These are phyloP conservation scores for Xerocomus amazonicus DNA, from an alignment of 1,284 basidiomycete genomes.

Conservation along the genomic window DNA sequence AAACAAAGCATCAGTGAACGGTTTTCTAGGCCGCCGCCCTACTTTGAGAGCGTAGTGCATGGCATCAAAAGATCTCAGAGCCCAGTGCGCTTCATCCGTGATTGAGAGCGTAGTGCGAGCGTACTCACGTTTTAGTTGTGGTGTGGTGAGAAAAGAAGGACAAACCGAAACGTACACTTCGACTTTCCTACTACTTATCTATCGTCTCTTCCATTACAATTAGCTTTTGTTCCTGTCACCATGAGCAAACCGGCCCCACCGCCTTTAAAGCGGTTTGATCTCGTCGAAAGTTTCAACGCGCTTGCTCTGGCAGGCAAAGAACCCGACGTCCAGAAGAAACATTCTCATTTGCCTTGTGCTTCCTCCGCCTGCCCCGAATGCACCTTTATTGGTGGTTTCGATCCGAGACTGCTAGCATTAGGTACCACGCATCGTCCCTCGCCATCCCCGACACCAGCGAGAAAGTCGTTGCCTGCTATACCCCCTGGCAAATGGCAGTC, in stretches of 20 bases:
- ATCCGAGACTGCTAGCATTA: slow-evolving; percentile 9
- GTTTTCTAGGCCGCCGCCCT: slow-evolving; percentile 85
- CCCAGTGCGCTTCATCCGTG: slow-evolving; percentile 84
- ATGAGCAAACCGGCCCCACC: slow-evolving; percentile 24
- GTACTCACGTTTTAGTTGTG: no score
- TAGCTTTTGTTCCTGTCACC: slow-evolving; percentile 2
- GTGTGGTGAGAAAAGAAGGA: no score
- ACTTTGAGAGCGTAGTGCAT: slow-evolving; percentile 65
- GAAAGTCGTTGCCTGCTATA: slow-evolving; percentile 30
- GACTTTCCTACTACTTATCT: no score
- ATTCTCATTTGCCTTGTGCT: neutral
- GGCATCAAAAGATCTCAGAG: slow-evolving; percentile 69
- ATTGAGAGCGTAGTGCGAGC: no score
- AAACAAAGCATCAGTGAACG: slow-evolving; percentile 64
- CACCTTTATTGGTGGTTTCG: slow-evolving; percentile 34
- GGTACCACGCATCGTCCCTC: neutral
- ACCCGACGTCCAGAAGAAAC: slow-evolving; percentile 16
- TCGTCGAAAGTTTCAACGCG: slow-evolving; percentile 39
- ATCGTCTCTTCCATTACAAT: no score
- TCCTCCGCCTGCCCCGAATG: no score
- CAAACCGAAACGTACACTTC: no score
- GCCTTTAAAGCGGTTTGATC: slow-evolving; percentile 24
- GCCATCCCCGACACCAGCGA: neutral
- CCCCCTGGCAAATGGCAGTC: slow-evolving; percentile 36
- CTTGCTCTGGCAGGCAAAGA: slow-evolving; percentile 32